Base-by-base conservation (phyloP, 2,329 filamentous ascomycete genomes). In the Colletotrichum echinochloae region DNA sequence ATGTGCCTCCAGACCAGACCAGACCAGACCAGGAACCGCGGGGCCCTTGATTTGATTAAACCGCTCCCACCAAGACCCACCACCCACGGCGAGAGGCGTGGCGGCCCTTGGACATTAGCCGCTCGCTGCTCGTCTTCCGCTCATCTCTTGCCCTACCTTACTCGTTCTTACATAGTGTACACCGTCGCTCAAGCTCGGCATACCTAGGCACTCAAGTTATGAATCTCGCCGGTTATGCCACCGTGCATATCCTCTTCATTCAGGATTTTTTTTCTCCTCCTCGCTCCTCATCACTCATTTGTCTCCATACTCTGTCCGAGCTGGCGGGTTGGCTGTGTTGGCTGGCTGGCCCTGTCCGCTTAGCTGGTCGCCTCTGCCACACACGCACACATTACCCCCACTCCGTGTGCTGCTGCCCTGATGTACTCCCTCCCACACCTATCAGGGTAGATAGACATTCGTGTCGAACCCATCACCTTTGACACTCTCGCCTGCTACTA, bases 381-480 rank as follows among this genome's bases (percentile, higher is more conserved):
- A 48, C 56, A 71, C 41, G 8, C 41, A 44, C 44, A 46, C 9
- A 46, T 33, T 12, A 20, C 41, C 60, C 69, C 69, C 69, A 71
- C 69, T 70, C 65, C 59, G 48, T 57, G 49, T 12, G 30, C 41
- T 61, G 44, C 59, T 63, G 65, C 54, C 60, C 60, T 65, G 37
- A 61, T 60, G 60, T 66, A 65, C 33, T 49, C 35, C 33, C 37
- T 70, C 66, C 65, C 69, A 71, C 60, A 60, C 65, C 60, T 60
- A 71, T 71, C 60, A 65, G 59, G 65, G 51, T 62, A 63, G 63
- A 56, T 62, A 63, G 63, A 63, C 64, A 18, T 41, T 65, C 54
- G 12, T 20, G 28, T 60, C 44, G 59, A 71, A 44, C 30, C 54
- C 37, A 26, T 49, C 54, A 26, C 5, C 52, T 61, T 51, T 69